Evolutionary conservation across 257 asterid species (phyloP), one percentile per base, ranked within the genome.

Genomic region (Solanum piurae): DNA sequence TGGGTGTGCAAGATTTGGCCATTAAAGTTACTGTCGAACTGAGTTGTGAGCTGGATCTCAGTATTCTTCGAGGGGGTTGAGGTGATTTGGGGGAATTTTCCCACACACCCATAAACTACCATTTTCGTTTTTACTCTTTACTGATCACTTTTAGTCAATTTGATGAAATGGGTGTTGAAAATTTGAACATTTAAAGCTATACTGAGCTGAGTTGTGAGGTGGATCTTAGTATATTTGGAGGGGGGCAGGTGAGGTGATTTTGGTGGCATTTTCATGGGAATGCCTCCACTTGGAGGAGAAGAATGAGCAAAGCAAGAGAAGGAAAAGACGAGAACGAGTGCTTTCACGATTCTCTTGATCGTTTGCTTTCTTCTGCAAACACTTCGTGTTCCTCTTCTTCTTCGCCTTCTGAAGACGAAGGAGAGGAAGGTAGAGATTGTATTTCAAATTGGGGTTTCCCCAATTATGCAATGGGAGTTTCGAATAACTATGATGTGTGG

Each of bases 401-500:
- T 6, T 69, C 77, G 3, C 66, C 87, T 3, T 69, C 83, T 10
- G 88, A 86, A 37, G 73, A 86, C 49, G 88, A 85, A 25, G 80
- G 52, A 76, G 83, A 76, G 33, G 31, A 80, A 3, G 11, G 21
- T 82, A 29, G 88, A 79, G 71, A 86, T 86, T 82, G 36, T n/a
- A 71, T 40, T 33, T 71, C 79, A 12, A 29, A 23, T 3, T 23
- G 44, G 58, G 87, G 62, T 58, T 89, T 85, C 87, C 87, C 88
- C 83, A 73, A 89, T 85, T 64, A 40, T 86, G 90, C 89, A 85
- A 34, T 27, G 82, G 94, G 91, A 0, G 93, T 92, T 69, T 88
- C 90, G 9, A 88, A 86, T 5, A 93, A 91, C 93, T 97, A 95
- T 89, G 98, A 95, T 89, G 92, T 97, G 68, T 97, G 99, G 99